phyloP scores from a whole-genome alignment of 108 stramenopile species.

The Skeletonema grethae region DNA sequence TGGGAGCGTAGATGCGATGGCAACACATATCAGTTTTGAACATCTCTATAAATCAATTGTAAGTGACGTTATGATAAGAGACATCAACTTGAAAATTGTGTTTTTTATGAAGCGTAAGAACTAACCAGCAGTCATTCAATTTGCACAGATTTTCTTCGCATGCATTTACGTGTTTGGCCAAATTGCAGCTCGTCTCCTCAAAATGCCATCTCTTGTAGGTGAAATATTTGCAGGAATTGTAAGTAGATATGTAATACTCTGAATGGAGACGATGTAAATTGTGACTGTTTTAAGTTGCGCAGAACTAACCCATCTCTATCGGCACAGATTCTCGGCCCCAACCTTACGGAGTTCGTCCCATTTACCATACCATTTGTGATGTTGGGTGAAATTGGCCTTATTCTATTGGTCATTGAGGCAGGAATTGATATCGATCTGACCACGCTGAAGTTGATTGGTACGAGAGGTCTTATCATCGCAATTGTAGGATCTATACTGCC shows the following conservation, averaged over 20 bases:
- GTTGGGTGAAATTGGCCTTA: constrained; percentile 78
- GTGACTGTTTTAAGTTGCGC: too few relatives aligned
- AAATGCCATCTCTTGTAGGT: constrained; percentile 82
- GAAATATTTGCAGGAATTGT: constrained; percentile 76
- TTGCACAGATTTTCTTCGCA: constrained; percentile 53
- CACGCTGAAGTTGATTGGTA: constrained; percentile 77
- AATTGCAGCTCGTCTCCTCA: constrained; percentile 47
- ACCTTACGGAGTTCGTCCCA: constrained; percentile 63
- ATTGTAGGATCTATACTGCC: constrained; percentile 78
- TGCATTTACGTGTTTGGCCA: constrained; percentile 63
- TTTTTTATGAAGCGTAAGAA: background rate
- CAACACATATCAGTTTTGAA: constrained; percentile 69
- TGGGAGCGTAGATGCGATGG: constrained; percentile 18
- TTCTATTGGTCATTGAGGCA: constrained; percentile 78
- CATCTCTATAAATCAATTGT: constrained; percentile 66
- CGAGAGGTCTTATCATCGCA: constrained; percentile 73
- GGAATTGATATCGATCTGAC: constrained; percentile 84
- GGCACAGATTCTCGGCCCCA: constrained; percentile 58
- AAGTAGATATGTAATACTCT: too few relatives aligned
- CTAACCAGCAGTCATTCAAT: background rate
- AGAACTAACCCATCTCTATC: too few relatives aligned
- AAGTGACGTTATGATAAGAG: background rate
- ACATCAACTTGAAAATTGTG: background rate
- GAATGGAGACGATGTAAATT: too few relatives aligned
- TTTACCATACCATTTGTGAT: constrained; percentile 71